A percentile compares a stretch with the other conserved stretches of the same genome.
Evolutionary conservation across 441 rosid species (phyloP).

Genomic region (Erysimum cheiri): DNA sequence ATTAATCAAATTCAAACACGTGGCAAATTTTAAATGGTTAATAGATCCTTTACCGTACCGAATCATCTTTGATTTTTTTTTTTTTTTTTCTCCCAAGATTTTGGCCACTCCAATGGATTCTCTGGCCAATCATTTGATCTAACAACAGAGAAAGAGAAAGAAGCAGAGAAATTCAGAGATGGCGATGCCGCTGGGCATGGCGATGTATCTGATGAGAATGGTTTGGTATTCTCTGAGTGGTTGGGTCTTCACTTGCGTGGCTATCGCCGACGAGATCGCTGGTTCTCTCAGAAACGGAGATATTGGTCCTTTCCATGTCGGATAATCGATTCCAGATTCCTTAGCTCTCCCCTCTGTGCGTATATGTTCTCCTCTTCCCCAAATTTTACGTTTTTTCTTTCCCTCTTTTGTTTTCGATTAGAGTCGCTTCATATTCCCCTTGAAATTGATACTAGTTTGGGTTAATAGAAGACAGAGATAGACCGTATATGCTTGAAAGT

Average conservation of each 20-base stretch:
- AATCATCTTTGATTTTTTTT: neutral
- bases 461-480: slow-evolving; percentile 18
- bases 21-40: slow-evolving; percentile 17
- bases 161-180: slow-evolving; percentile 38
- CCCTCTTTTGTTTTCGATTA: slow-evolving; percentile 15
- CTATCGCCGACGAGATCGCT: slow-evolving; percentile 89
- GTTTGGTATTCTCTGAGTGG: slow-evolving; percentile 72
- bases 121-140: slow-evolving; percentile 31
- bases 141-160: neutral
- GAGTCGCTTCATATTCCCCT: neutral
- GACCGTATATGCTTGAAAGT: neutral
- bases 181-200: slow-evolving; percentile 67
- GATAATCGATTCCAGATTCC: slow-evolving; percentile 48
- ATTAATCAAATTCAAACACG: slow-evolving; percentile 13
- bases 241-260: slow-evolving; percentile 79
- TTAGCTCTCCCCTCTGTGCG: slow-evolving; percentile 15
- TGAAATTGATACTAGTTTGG: slow-evolving; percentile 10
- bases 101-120: slow-evolving; percentile 19
- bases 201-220: slow-evolving; percentile 66
- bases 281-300: slow-evolving; percentile 76
- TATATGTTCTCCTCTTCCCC: slow-evolving; percentile 22
- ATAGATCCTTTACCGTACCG: slow-evolving; percentile 12
- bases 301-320: slow-evolving; percentile 86
- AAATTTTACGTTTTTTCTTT: neutral
- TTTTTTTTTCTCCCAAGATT: slow-evolving; percentile 12